A percentile compares a stretch with the other conserved stretches of the same genome.
These are phyloP conservation scores for Neurospora sp. DNA, from an alignment of 495 filamentous ascomycete genomes.

Conservation along the genomic window DNA sequence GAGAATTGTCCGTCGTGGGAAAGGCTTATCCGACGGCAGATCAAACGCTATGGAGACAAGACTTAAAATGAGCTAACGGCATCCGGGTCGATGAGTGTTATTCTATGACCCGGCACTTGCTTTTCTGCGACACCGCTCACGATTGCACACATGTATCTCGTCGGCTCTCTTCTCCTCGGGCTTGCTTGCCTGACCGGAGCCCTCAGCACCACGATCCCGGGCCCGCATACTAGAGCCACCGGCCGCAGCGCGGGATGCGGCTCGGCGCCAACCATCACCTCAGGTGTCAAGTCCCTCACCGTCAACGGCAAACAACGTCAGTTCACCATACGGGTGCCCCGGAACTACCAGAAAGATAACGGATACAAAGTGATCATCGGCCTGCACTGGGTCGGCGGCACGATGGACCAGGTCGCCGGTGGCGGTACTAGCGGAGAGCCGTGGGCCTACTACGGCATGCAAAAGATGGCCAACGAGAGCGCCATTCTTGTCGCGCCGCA, in stretches of 20 bases:
- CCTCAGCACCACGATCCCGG: too few relatives aligned
- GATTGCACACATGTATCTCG: too few relatives aligned
- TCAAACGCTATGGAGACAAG: too few relatives aligned
- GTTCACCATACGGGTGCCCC: constrained; percentile 31
- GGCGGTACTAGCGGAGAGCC: constrained; percentile 20
- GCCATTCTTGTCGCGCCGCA: constrained; percentile 38
- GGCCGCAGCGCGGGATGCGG: constrained; percentile 24
- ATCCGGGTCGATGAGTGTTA: too few relatives aligned
- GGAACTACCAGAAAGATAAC: constrained; percentile 30
- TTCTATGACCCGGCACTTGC: too few relatives aligned
- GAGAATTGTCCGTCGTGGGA: too few relatives aligned
- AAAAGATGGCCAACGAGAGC: constrained; percentile 20
- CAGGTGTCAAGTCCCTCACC: constrained; percentile 22
- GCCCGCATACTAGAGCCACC: too few relatives aligned
- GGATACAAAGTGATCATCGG: constrained; percentile 31
- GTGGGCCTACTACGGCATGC: constrained; percentile 30
- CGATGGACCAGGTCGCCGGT: constrained; percentile 23
- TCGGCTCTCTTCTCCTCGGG: too few relatives aligned
- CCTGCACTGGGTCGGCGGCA: constrained; percentile 31
- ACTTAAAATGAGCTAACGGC: too few relatives aligned
- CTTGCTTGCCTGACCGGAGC: too few relatives aligned
- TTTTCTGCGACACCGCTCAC: too few relatives aligned
- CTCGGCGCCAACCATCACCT: constrained; percentile 21
- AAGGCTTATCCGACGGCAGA: too few relatives aligned
- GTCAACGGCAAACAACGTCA: constrained; percentile 20